These are phyloP conservation scores for Leccinum fuscescens DNA, from an alignment of 1,284 basidiomycete genomes.

Conservation along the genomic window DNA sequence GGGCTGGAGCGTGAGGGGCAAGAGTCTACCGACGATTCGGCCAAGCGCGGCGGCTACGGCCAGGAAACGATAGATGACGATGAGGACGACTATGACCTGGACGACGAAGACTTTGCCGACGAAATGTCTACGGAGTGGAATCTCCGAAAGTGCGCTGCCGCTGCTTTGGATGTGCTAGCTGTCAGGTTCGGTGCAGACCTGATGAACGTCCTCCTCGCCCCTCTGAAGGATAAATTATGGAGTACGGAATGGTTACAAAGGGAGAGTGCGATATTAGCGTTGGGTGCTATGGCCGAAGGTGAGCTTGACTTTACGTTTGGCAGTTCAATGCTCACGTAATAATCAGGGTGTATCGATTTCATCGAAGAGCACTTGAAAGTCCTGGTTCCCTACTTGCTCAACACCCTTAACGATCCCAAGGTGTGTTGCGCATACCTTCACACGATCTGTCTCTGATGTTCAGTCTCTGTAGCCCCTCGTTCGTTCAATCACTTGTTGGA, in stretches of 20 bases:
- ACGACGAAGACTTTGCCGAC: conserved; percentile 92
- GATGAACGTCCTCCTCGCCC: conserved; percentile 84
- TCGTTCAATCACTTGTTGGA: conserved; percentile 99
- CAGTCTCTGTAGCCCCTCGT: conserved; percentile 74
- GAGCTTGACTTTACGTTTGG: conserved; percentile 22
- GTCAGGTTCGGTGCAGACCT: conserved; percentile 89
- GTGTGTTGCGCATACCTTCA: conserved; percentile 38
- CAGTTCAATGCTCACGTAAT: conserved; percentile 10
- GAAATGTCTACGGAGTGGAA: conserved; percentile 99
- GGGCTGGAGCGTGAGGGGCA: conserved; percentile 72
- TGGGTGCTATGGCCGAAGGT: conserved; percentile 99
- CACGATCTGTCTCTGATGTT: background rate
- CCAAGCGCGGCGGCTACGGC: conserved; percentile 64
- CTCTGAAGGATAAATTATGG: conserved; percentile 93
- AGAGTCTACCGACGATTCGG: conserved; percentile 47
- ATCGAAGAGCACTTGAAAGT: conserved; percentile 93
- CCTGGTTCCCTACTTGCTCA: conserved; percentile 90
- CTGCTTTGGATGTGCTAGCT: conserved; percentile 95
- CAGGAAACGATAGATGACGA: conserved; percentile 69
- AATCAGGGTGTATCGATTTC: conserved; percentile 90
- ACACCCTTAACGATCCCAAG: conserved; percentile 89
- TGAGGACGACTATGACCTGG: conserved; percentile 83
- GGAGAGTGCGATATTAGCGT: conserved; percentile 93
- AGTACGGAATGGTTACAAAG: conserved; percentile 91
- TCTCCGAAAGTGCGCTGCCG: conserved; percentile 95